Base-by-base conservation (phyloP, 352 stramenopile species). In the Aphanomyces astaci region DNA sequence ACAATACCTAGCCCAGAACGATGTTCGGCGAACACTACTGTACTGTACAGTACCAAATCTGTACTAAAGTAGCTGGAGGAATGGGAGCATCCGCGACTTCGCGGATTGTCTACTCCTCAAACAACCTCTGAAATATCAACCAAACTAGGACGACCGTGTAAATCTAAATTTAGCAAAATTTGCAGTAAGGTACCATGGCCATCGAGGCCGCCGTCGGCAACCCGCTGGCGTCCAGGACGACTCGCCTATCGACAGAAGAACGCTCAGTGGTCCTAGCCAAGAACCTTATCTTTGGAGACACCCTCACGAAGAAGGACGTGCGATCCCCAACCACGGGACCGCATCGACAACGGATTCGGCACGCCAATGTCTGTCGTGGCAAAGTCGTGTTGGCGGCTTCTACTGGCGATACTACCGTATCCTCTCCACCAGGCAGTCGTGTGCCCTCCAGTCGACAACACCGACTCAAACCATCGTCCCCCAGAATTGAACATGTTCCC, bases 291-390 rank as follows among this genome's bases (percentile, higher is more conserved):
- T 39, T 43, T 46, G 53, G 30, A 31, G 28, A 28, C 13, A 9
- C 53, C 15, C 7, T n/a, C 25, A 46, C 53, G 53, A n/a, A n/a
- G n/a, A n/a, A n/a, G n/a, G 17, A 27, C 2, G n/a, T 31, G 3
- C 4, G 25, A 25, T 19, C 53, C 0, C 3, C 28, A 25, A 28
- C 19, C 17, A 5, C 13, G 15, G n/a, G 2, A 1, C 22, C 53
- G 28, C 36, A 62, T 28, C 19, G 28, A 19, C 10, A 52, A 13
- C 56, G 56, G 4, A 65, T 65, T 39, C 56, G 56, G 22, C 36
- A 52, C 15, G 24, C 56, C 56, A 65, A 65, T n/a, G 56, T 65
- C 5, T 48, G 39, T 53, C 56, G 56, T 4, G 56, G 56, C 4
- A 65, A 53, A 51, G 32, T 31, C 13, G 13, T 13, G 11, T 22